Base-by-base conservation (phyloP, 2,329 filamentous ascomycete species). In the Fusarium verticillioides region DNA sequence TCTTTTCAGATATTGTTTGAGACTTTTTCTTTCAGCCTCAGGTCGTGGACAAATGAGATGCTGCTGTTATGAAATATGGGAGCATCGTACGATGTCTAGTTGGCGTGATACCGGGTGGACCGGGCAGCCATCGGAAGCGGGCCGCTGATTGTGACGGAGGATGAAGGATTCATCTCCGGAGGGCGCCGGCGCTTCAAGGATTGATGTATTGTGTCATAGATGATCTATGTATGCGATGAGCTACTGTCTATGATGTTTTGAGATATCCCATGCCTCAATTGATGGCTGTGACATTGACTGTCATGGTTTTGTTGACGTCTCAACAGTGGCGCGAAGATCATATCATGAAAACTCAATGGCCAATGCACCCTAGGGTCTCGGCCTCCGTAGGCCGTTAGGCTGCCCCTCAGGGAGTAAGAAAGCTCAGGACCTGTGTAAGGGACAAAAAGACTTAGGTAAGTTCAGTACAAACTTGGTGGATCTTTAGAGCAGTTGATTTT, bases 81-180 rank as follows among this genome's bases (percentile, higher is more conserved):
- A 56, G 42, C 56, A 78, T 78, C 76, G 76, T 78, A 78, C 74
- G 76, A 78, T 78, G 60, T 53, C 50, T 57, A 49, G 62, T 72
- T 77, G 72, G 74, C 60, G 53, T 68, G 74, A 59, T 50, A 50
- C 67, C 66, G 70, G 62, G 76, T 77, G 76, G 76, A 59, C 65
- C 71, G 70, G 59, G 26, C 73, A 69, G 65, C 57, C 76, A 78
- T 70, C 73, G 65, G 76, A 76, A 77, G 71, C 76, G 76, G 74
- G 66, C 76, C 73, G 76, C 58, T 66, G 63, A 49, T 71, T 61
- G 63, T 53, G 49, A 72, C 66, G 59, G 52, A 60, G 62, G 56
- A 40, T 37, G 36, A 49, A 40, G 59, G 37, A 49, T 69, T 49
- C 49, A 66, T 40, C 63, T 56, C 57, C 63, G 56, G 64, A 57